Evolutionary conservation across 495 filamentous ascomycete species (phyloP).

Genomic region (Tetracladium setigerum): DNA sequence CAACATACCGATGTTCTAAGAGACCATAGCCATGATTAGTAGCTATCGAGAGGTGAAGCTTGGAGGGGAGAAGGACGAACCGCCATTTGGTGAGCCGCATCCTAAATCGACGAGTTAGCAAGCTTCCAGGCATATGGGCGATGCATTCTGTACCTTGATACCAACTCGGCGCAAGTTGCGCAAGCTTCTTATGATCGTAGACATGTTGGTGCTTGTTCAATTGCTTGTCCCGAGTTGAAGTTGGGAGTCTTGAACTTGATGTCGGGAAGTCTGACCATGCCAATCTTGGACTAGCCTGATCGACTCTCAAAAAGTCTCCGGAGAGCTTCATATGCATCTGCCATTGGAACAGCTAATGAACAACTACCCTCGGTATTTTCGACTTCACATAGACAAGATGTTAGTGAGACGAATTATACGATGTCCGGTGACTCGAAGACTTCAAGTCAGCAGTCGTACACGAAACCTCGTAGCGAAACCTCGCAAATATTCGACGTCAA

Average conservation of each 20-base stretch:
- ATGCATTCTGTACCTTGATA: constrained; percentile 56
- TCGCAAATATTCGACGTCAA: constrained; percentile 26
- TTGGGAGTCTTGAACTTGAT: constrained; percentile 7
- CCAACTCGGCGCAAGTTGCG: constrained; percentile 82
- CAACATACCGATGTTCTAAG: constrained; percentile 19
- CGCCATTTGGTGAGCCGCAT: constrained; percentile 87
- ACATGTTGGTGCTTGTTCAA: constrained; percentile 55
- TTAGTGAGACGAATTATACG: constrained; percentile 18
- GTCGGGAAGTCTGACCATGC: constrained; percentile 5
- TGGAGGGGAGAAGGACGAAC: constrained; percentile 43
- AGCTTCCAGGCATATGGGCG: not conserved
- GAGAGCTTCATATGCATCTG: not conserved
- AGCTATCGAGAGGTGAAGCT: not conserved
- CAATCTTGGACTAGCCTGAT: constrained; percentile 10
- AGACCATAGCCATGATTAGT: constrained; percentile 8
- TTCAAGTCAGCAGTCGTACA: constrained; percentile 11
- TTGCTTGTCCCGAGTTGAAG: constrained; percentile 13
- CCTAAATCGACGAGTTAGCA: constrained; percentile 40
- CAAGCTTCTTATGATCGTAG: constrained; percentile 79
- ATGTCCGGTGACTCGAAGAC: constrained; percentile 17
- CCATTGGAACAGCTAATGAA: not conserved
- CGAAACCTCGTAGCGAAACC: constrained; percentile 8
- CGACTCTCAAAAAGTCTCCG: constrained; percentile 1
- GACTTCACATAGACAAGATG: constrained; percentile 1
- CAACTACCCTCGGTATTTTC: not conserved